Evolutionary conservation across 2,329 filamentous ascomycete genomes (phyloP), one percentile per base, ranked within the genome.

Genomic region (Diaporthe nobilis): DNA sequence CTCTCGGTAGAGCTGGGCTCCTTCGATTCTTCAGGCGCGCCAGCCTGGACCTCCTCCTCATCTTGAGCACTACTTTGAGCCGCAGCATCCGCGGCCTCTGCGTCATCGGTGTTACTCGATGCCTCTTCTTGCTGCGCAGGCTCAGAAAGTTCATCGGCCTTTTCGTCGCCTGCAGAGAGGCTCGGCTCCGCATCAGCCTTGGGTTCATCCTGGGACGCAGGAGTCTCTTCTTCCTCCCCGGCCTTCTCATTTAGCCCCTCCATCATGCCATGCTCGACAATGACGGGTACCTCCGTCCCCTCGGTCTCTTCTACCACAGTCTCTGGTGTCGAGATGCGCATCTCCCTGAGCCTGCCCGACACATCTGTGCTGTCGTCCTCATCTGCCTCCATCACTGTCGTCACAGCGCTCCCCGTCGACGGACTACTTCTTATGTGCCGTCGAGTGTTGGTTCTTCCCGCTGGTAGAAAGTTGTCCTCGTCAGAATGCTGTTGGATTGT

Each of bases 341-440:
- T 84, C 42, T 82, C 82, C 75, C 82, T 86, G 65, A 91, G 79
- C 78, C 84, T 88, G 73, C 85, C 84, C 28, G 86, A 84, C 31
- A 89, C 83, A 34, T 87, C 85, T 3, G 85, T 84, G 25, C 85
- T 80, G 25, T 94, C 91, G 76, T 98, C 95, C 80, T 97, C 95
- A 73, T 94, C 92, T 68, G 95, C 92, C 82, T 98, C 95, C 49
- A 95, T 89, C 20, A 98, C 95, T 0, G 95, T 97, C 1, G 92
- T 92, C 28, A 98, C 94, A 6, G 93, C 90, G 72, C 93, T 95
- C 67, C 94, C 93, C 20, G 94, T 93, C 20, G 94, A 96, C 34
- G 94, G 94, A 78, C 93, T 96, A 82, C 94, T 94, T 80, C 95
- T 89, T 79, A 91, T 93, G 83, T 98, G 95, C 78, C 95, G 90